Percentiles rank a stretch among this genome's conserved stretches.
Conservation (phyloP, 1,139 yeast genomes). For the Diutina sp. region DNA sequence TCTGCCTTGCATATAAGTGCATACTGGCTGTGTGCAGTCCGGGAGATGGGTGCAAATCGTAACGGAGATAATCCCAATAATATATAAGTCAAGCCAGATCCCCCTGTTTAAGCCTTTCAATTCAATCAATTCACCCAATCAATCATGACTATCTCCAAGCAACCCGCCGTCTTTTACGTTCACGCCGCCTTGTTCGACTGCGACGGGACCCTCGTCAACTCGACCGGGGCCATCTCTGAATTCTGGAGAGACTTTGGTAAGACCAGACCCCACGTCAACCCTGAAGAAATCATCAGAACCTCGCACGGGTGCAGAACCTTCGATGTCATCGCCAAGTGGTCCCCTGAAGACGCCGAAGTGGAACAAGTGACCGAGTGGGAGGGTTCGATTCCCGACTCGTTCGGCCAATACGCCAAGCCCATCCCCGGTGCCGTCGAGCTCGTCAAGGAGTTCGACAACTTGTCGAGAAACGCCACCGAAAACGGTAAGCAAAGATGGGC, state of each 20-base stretch:
- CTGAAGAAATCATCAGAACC: slow-evolving; percentile 57
- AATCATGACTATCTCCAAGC: slow-evolving; percentile 11
- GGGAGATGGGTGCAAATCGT: background rate
- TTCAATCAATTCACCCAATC: background rate
- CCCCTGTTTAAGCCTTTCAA: background rate
- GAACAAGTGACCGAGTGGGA: slow-evolving; percentile 60
- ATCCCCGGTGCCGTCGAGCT: slow-evolving; percentile 65
- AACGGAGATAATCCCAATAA: background rate
- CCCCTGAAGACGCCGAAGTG: slow-evolving; percentile 59
- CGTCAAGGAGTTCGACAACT: slow-evolving; percentile 38
- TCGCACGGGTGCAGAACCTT: slow-evolving; percentile 78
- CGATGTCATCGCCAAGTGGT: slow-evolving; percentile 63
- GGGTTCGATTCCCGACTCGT: slow-evolving; percentile 58
- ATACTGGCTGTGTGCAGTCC: background rate
- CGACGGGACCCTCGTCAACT: slow-evolving; percentile 76
- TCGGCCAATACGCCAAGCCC: slow-evolving; percentile 58
- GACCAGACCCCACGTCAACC: slow-evolving; percentile 57
- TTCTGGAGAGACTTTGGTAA: slow-evolving; percentile 69
- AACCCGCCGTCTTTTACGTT: slow-evolving; percentile 34
- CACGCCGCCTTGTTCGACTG: slow-evolving; percentile 60
- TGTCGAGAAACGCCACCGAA: slow-evolving; percentile 27
- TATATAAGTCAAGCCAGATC: background rate
- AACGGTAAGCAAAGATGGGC: slow-evolving; percentile 52
- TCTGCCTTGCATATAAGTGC: background rate
- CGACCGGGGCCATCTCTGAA: slow-evolving; percentile 72